These are phyloP conservation scores for Dictyostelium intermedium DNA, from an alignment of 78 protist genomes.

Conservation along the genomic window DNA sequence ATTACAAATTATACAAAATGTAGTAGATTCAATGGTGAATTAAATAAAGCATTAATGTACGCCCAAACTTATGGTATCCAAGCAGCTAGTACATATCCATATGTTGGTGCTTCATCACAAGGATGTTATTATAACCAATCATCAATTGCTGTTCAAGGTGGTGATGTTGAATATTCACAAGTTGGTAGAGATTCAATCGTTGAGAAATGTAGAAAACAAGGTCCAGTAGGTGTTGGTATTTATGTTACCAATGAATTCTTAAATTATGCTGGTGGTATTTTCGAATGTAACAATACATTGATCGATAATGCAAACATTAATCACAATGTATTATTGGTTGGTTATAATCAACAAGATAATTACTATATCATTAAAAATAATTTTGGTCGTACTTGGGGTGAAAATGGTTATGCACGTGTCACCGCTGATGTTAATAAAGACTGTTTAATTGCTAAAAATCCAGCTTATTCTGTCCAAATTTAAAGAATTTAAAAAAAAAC, in stretches of 20 bases:
- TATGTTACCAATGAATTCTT: constrained; percentile 24
- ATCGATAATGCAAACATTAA: background rate
- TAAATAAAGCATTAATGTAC: constrained; percentile 46
- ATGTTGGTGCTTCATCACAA: constrained; percentile 6
- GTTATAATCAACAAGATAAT: constrained; percentile 32
- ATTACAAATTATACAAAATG: background rate
- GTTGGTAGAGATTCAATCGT: constrained; percentile 34
- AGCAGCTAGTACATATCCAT: constrained; percentile 28
- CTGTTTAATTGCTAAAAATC: constrained; percentile 38
- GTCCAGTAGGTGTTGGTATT: constrained; percentile 76
- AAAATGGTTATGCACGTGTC: constrained; percentile 64
- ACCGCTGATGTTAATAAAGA: constrained; percentile 17
- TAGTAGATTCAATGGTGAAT: background rate
- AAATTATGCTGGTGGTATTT: constrained; percentile 46
- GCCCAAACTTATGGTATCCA: constrained; percentile 19
- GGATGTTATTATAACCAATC: background rate
- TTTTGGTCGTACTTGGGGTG: constrained; percentile 72
- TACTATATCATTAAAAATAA: constrained; percentile 61
- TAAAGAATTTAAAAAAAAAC: background rate
- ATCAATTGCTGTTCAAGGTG: constrained; percentile 29
- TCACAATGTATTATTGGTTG: constrained; percentile 64
- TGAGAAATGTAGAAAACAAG: constrained; percentile 21
- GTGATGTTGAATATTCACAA: constrained; percentile 29
- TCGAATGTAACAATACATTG: constrained; percentile 8
- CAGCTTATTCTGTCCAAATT: constrained; percentile 39